Base-by-base conservation (phyloP, 129 eudicot species). In the Arctium lappa region DNA sequence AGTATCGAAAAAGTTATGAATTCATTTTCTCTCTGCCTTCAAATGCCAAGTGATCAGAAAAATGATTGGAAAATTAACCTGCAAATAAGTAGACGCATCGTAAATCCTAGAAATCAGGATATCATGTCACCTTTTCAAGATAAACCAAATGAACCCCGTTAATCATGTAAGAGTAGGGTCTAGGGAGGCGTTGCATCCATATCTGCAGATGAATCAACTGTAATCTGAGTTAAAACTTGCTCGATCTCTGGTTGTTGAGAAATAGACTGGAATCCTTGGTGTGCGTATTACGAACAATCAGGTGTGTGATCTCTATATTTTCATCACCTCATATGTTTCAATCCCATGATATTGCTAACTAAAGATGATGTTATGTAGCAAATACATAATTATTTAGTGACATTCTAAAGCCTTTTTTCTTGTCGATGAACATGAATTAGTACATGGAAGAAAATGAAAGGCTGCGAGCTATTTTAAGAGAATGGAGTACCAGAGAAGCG, bases 401-500 rank as follows among this genome's bases (percentile, higher is more conserved):
- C n/a, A 42, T 75, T 70, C 69, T 80, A 75, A 80, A 71, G 53
- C 42, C 34, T 2, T 56, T n/a, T 75, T 53, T 42, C 4, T 36
- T 69, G 70, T 48, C 8, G 12, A 84, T 79, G 69, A 73, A 56
- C 36, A 40, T 73, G 63, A 5, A 48, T 83, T 87, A 96, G 99
- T 96, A 93, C 75, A 92, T 93, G 80, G 99, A 93, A 82, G 99
- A 96, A 90, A 96, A 93, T 68, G 99, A 93, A 86, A 91, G 99
- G 73, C 89, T 96, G 68, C 88, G 99, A 84, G 97, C 93, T 53
- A 93, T 93, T 79, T 80, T 96, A 34, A 94, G 97, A 50, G 99
- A 96, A 84, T 96, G 99, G 99, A 96, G 99, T 76, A 77, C 92
- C 71, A 86, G 99, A 83, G 99, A 98, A 69, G 99, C 99, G 18